A percentile compares a stretch with the other conserved stretches of the same genome.
These are phyloP conservation scores for Sarcocystis neurona DNA, from an alignment of 169 alveolate species.

Conservation along the genomic window DNA sequence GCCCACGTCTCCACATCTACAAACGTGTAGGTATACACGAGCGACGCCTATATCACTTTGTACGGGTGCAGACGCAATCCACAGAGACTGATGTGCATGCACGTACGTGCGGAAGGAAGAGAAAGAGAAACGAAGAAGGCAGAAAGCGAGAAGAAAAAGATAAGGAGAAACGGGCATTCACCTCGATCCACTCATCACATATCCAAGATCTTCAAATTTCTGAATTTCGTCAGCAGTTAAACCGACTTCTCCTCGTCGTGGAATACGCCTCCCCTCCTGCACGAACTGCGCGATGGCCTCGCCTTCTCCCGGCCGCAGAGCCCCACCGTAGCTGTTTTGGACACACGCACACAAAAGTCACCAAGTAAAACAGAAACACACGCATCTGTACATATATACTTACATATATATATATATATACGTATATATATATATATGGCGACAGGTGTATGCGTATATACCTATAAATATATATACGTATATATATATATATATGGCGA, in stretches of 20 bases:
- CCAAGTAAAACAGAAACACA: not conserved
- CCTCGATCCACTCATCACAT: slow-evolving; percentile 92
- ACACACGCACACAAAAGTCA: not conserved
- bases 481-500: not conserved
- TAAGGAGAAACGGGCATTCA: no score
- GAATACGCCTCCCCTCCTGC: slow-evolving; percentile 67
- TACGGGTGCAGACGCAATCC: no score
- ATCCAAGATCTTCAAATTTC: slow-evolving; percentile 87
- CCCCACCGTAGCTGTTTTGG: slow-evolving; percentile 51
- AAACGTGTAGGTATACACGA: no score
- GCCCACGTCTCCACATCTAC: no score
- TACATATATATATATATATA: not conserved
- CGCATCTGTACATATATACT: not conserved
- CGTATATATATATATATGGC: not conserved
- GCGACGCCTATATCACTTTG: no score
- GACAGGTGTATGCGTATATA: not conserved
- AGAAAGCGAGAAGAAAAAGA: no score
- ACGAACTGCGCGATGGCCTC: slow-evolving; percentile 66
- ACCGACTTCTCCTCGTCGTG: slow-evolving; percentile 87
- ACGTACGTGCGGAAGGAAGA: no score
- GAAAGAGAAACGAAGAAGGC: no score
- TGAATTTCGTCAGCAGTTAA: slow-evolving; percentile 89
- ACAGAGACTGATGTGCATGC: no score
- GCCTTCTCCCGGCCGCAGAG: slow-evolving; percentile 68
- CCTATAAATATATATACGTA: not conserved